Base-by-base conservation (phyloP, 768 basidiomycete species). In the Gymnopilus dilepis region DNA sequence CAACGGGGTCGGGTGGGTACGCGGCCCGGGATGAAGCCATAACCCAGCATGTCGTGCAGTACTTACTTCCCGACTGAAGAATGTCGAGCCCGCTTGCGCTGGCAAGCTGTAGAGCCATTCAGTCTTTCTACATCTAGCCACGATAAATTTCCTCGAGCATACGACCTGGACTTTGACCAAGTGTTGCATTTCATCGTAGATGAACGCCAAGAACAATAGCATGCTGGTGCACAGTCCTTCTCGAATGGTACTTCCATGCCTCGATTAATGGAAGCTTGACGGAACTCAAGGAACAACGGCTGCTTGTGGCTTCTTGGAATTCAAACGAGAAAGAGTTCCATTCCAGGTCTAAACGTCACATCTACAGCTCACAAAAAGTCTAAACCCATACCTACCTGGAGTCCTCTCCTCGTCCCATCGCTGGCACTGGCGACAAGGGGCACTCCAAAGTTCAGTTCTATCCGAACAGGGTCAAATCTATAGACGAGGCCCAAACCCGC, bases 391-490 rank as follows among this genome's bases (percentile, higher is more conserved):
- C 94, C 94, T 26, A 93, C 84, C 73, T 92, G 92, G 45, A 94
- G 76, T 7, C 94, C 94, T 68, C 83, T 86, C 68, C 85, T 81
- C 58, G 74, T 67, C 8, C 86, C 86, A 73, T 93, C 94, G 57
- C 84, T 86, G 67, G 79, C 83, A 45, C 84, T 85, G 2, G 86
- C 84, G 2, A 89, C 82, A 3, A 97, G 78, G 5, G 95, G 95
- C 34, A 97, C 80, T 6, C 94, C 93, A 63, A 97, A 84, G 73
- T 96, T 97, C 60, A 94, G 79, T 74, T 97, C 95, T 26, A 94
- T 81, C n/a, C 95, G 82, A 19, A 94, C 81, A 4, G 92, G 90
- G 61, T 93, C 90, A 65, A 95, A 88, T 34, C 86, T 81, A 70
- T 95, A 96, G 31, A 96, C 84, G 15, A 97, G 76, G 3, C 95